phyloP scores from a whole-genome alignment of 1,284 basidiomycete species.

The Xerocomus nothofagi region DNA sequence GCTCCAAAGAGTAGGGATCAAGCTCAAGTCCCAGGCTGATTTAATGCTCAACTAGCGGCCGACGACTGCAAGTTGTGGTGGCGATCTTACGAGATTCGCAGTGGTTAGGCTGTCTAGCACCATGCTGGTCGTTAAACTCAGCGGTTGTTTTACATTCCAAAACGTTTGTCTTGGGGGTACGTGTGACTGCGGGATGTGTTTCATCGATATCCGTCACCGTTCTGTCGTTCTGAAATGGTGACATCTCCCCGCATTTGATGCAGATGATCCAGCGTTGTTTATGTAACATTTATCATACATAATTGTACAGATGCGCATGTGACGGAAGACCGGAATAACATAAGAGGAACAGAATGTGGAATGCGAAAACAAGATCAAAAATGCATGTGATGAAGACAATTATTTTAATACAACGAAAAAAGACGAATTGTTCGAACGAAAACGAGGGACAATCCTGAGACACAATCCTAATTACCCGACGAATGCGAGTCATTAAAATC shows the following conservation, averaged over 20 bases:
- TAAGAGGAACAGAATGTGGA: slow-evolving; percentile 1
- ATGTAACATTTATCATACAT: slow-evolving; percentile 11
- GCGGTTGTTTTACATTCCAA: neutral
- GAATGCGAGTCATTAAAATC: slow-evolving; percentile 1
- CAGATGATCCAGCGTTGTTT: neutral
- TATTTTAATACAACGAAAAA: neutral
- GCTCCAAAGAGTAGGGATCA: neutral
- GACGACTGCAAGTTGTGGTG: too few species aligned
- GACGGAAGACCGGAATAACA: slow-evolving; percentile 4
- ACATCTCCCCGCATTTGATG: neutral
- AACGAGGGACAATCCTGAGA: neutral
- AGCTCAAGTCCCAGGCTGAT: too few species aligned
- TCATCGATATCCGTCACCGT: too few species aligned
- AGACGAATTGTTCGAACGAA: slow-evolving; percentile 21
- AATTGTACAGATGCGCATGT: neutral
- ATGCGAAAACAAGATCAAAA: slow-evolving; percentile 11
- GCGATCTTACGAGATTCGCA: too few species aligned
- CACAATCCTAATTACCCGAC: neutral
- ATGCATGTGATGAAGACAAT: neutral
- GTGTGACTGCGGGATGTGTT: too few species aligned
- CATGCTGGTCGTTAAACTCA: too few species aligned
- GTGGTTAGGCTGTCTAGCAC: too few species aligned
- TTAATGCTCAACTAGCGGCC: too few species aligned
- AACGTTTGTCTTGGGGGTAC: neutral
- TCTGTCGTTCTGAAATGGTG: too few species aligned